These are phyloP conservation scores for Immersiella caudata DNA, from an alignment of 495 filamentous ascomycete genomes.

Conservation along the genomic window DNA sequence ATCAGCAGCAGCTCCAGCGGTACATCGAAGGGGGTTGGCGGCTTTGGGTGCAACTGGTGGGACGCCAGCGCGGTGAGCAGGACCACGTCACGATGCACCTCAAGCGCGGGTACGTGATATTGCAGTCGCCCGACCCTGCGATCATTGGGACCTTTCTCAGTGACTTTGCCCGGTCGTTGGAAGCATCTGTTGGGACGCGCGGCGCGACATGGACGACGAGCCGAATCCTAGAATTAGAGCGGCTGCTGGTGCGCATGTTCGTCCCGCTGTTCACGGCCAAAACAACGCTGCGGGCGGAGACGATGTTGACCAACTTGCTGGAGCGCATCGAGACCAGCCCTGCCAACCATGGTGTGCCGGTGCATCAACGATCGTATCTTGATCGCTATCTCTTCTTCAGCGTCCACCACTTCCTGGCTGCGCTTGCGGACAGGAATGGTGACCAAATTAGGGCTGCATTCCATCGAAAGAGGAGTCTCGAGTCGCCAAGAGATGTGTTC, in stretches of 20 bases:
- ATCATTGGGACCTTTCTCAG: conserved; percentile 22
- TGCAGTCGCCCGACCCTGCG: conserved; percentile 23
- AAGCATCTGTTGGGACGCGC: not conserved
- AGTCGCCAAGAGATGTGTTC: conserved; percentile 31
- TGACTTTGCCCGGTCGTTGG: conserved; percentile 22
- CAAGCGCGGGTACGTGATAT: conserved; percentile 37
- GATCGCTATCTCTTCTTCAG: conserved; percentile 38
- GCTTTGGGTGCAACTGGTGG: conserved; percentile 32
- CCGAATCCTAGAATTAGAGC: conserved; percentile 31
- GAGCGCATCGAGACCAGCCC: conserved; percentile 18
- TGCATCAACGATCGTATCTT: conserved; percentile 22
- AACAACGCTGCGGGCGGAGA: conserved; percentile 19
- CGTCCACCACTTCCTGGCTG: conserved; percentile 32
- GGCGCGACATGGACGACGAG: conserved; percentile 31
- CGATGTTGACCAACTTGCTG: conserved; percentile 21
- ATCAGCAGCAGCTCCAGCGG: not conserved
- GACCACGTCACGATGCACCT: conserved; percentile 40
- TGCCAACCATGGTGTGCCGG: not conserved
- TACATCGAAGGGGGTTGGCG: conserved; percentile 31
- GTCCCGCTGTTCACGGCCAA: conserved; percentile 32
- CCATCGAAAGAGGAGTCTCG: conserved; percentile 22
- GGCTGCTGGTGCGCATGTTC: conserved; percentile 34
- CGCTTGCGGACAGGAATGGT: conserved; percentile 28
- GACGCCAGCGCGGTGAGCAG: conserved; percentile 18
- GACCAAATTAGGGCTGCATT: conserved; percentile 20